Conservation (phyloP, 2,329 filamentous ascomycete species). For the Ophiocordyceps camponoti-floridani region DNA sequence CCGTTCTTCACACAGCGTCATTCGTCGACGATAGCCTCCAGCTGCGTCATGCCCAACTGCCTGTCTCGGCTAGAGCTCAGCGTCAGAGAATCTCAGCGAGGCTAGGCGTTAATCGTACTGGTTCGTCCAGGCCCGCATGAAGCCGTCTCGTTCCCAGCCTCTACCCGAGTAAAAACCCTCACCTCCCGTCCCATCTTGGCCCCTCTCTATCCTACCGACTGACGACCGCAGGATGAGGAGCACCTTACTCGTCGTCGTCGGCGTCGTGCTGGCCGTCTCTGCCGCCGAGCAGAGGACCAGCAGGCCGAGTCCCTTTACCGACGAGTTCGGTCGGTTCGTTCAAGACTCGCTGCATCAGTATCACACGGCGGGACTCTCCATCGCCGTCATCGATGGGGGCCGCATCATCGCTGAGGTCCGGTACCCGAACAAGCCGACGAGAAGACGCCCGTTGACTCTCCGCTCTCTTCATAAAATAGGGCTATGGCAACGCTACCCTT, state of each 20-base stretch:
- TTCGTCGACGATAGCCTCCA: too few species aligned
- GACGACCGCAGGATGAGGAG: not conserved
- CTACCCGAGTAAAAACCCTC: not conserved
- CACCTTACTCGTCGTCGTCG: not conserved
- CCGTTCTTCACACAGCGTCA: too few species aligned
- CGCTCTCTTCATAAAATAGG: slow-evolving; percentile 4
- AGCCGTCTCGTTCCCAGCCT: not conserved
- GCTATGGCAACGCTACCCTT: slow-evolving; percentile 12
- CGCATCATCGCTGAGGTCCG: slow-evolving; percentile 9
- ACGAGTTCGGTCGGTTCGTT: slow-evolving; percentile 4
- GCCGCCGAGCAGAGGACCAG: not conserved
- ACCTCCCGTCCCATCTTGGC: too few species aligned
- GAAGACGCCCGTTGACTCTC: too few species aligned
- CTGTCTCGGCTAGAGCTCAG: too few species aligned
- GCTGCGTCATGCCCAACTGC: too few species aligned
- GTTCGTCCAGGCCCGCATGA: too few species aligned
- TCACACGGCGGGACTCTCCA: slow-evolving; percentile 10
- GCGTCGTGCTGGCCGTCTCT: not conserved
- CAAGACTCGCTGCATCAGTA: slow-evolving; percentile 7
- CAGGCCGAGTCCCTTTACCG: slow-evolving; percentile 3
- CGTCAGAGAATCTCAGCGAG: too few species aligned
- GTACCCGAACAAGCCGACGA: too few species aligned
- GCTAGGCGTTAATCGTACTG: too few species aligned
- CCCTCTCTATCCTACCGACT: too few species aligned
- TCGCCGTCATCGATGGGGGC: slow-evolving; percentile 11